These are phyloP conservation scores for Candida gigantensis DNA, from an alignment of 1,139 yeast genomes.

Conservation along the genomic window DNA sequence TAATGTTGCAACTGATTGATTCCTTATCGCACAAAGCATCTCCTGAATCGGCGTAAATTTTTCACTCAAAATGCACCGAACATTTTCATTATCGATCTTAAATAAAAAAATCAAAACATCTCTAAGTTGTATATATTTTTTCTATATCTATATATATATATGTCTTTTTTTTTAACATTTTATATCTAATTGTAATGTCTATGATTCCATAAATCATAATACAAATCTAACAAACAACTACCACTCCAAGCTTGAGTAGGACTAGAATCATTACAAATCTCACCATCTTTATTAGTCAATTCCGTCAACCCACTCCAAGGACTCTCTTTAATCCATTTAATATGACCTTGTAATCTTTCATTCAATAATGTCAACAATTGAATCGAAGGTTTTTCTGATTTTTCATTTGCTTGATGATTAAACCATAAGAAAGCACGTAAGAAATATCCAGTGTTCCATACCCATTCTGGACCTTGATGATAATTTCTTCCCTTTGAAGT, in stretches of 20 bases:
- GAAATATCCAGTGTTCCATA: conserved; percentile 88
- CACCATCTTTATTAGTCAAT: conserved; percentile 86
- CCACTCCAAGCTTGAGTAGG: conserved; percentile 98
- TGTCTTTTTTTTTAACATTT: too few relatives aligned
- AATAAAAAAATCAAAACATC: too few relatives aligned
- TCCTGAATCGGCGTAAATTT: too few relatives aligned
- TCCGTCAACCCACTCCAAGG: conserved; percentile 96
- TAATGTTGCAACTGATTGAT: too few relatives aligned
- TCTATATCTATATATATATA: neutral
- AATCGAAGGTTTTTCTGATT: conserved; percentile 35
- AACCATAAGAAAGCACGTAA: conserved; percentile 70
- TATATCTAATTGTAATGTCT: conserved; percentile 10
- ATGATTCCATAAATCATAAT: conserved; percentile 56
- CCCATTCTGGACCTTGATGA: conserved; percentile 99
- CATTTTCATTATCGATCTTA: too few relatives aligned
- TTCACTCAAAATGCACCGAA: too few relatives aligned
- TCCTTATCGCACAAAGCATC: too few relatives aligned
- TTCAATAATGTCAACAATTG: conserved; percentile 42
- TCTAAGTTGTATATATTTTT: too few relatives aligned
- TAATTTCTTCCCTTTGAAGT: conserved; percentile 95
- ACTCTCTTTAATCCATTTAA: conserved; percentile 67
- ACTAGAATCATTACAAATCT: conserved; percentile 77
- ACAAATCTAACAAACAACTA: conserved; percentile 79
- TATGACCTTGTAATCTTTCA: conserved; percentile 62
- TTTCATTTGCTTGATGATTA: conserved; percentile 33